Base-by-base conservation (phyloP, 2,329 filamentous ascomycete genomes). In the Dryadomyces sulphureus region DNA sequence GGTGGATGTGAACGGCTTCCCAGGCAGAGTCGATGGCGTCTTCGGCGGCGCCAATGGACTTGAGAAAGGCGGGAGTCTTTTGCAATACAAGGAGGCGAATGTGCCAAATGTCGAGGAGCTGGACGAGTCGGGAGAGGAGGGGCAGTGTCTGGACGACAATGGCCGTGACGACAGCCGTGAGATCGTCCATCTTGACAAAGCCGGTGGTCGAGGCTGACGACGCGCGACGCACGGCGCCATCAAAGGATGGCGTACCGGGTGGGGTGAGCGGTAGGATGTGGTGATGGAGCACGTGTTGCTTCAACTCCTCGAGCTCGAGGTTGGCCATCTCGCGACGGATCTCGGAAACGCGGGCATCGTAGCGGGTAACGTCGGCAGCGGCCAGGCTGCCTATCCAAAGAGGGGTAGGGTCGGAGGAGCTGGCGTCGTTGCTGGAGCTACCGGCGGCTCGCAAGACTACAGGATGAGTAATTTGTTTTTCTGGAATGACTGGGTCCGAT, bases 71-170 rank as follows among this genome's bases (percentile, higher is more conserved):
- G 0, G 90, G 84, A 0, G 90, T 75, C 54, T 81, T 80, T 43
- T 77, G 76, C 35, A 95, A 66, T 5, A 95, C 80, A 1, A 75
- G 65, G 14, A 96, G 65, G 19, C 92, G 81, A 36, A 84, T 71
- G 22, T 73, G 79, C 92, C 92, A 98, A 2, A 73, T 72, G 47
- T 79, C 75, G 43, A 96, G 67, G n/a, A 93, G 63, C 8, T 74
- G 72, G 46, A 77, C 79, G 20, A 98, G 64, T 46, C 74, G 79
- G 9, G 86, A 82, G 38, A 95, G 65, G 49, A 84, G 81, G 1
- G 92, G 92, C 19, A 98, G 70, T 4, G 87, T 79, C 57, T 92
- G 85, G n/a, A 98, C 65, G 17, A 94, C 84, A 30, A 90, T 94
- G 24, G 89, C 85, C 1, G 92, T 95, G 47, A 96, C 75, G 41